Evolutionary conservation across 139 green algal species (phyloP), one percentile per base, ranked within the genome.

Genomic region (Pedinophyceae sp.): DNA sequence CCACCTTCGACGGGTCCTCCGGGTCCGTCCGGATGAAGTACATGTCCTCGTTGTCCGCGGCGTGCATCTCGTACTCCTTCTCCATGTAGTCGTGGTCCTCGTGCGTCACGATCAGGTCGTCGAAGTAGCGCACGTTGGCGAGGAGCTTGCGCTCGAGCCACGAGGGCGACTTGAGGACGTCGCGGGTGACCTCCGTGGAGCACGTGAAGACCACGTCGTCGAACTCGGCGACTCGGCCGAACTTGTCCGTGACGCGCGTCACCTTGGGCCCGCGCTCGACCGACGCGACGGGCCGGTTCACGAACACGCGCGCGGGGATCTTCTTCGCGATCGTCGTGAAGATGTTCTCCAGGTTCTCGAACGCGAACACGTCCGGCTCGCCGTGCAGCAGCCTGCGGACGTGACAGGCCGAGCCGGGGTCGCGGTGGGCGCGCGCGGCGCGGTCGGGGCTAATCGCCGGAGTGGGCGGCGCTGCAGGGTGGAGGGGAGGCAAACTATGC

Each of bases 21-120:
- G 58, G 49, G 59, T 85, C 78, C 7, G 66, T 78, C 30, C 74
- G 70, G 19, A 85, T 62, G 54, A 85, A 85, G 67, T 85, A 85
- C 75, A 84, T 85, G 63, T 83, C 77, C n/a, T n/a, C n/a, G 3
- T 55, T 27, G 46, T 77, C 64, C 48, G 59, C 54, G 17, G 59
- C 58, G 46, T 47, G 38, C 15, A 83, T 49, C 28, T 78, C 62
- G 47, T 85, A 85, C 49, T 76, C 70, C 0, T 39, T 46, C 29
- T 17, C 27, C 77, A 85, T 84, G 66, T 85, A 85, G 7, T 69
- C 72, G 20, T 63, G 47, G 50, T 85, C 77, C 48, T 71, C 51
- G 53, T 85, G 77, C 4, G 77, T 84, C 13, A 85, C 55, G 46
- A 73, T 78, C 27, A 75, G 67, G 60, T 85, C 77, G 30, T 75